Evolutionary conservation across 371 early-diverging fungal species (phyloP), one percentile per base, ranked within the genome.

Genomic region (Mortierella sp.): DNA sequence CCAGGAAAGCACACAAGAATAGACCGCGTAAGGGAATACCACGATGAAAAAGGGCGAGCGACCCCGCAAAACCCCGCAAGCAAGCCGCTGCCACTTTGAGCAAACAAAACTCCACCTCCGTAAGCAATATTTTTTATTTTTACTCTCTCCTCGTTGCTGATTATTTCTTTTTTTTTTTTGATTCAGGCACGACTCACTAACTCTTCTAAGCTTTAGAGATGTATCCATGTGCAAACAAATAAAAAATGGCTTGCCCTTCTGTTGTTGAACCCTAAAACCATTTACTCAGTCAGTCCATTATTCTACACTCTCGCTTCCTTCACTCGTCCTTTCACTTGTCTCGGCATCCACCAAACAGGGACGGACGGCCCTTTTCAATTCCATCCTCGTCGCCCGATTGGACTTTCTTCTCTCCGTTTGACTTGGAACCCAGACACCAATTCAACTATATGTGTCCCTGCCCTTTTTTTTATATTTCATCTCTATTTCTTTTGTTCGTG

Each of bases 61-160:
- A 63, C 63, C 63, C 63, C 63, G 63, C 63, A 63, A 63, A 63
- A 63, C 63, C 63, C 63, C 63, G 63, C 63, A 63, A 63, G 38
- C 63, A 35, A 24, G 29, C 60, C n/a, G 63, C 63, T 63, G 63
- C 63, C 63, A 63, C 63, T 63, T 63, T 63, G 63, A 63, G 63
- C 60, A 29, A 29, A 63, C 63, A 35, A 18, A 35, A 18, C 12
- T 7, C 4, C 12, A 63, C 63, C 63, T 18, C 63, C 11, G 14
- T 32, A 35, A 16, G 18, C 16, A 63, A 63, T 63, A 63, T 63
- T 41, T 41, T 41, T 63, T 63, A 32, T 63, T 63, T 60, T 60
- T 60, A 63, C 29, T 60, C 14, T 32, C 29, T 60, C 16, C 12
- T 60, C 16, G 24, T 54, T 2, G 5, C 10, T n/a, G 7, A 10